phyloP scores from a whole-genome alignment of 495 filamentous ascomycete species.

The Oidiodendron maius region DNA sequence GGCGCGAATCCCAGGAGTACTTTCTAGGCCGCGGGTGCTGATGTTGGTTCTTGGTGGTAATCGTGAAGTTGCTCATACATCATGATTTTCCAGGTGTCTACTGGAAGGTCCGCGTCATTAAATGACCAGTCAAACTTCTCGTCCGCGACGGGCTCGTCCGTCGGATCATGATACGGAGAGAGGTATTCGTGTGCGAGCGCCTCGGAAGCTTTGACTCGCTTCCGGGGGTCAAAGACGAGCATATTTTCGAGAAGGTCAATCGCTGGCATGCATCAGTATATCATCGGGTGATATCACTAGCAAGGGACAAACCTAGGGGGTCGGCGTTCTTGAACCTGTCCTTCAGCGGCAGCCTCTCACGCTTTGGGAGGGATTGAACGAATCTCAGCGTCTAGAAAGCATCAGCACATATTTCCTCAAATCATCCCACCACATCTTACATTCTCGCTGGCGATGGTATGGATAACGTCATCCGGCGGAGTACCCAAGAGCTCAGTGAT shows the following conservation, averaged over 20 bases:
- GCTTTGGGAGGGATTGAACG: constrained; percentile 95
- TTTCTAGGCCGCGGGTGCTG: constrained; percentile 5
- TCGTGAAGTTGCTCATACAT: constrained; percentile 60
- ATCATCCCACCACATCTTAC: constrained; percentile 35
- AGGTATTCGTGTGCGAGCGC: constrained; percentile 91
- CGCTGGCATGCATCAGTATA: constrained; percentile 42
- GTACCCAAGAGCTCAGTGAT: constrained; percentile 97
- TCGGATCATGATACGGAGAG: constrained; percentile 92
- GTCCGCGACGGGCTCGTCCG: constrained; percentile 89
- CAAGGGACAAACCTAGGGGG: constrained; percentile 59
- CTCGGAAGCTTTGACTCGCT: constrained; percentile 76
- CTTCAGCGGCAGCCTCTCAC: constrained; percentile 81
- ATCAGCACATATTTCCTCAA: constrained; percentile 8
- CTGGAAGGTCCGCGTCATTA: constrained; percentile 94
- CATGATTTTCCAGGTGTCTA: constrained; percentile 99
- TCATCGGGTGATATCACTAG: neutral
- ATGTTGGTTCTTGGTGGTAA: constrained; percentile 15
- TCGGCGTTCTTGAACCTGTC: constrained; percentile 97
- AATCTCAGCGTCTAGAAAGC: constrained; percentile 86
- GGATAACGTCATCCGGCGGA: constrained; percentile 97
- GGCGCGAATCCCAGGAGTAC: constrained; percentile 3
- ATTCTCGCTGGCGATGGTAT: constrained; percentile 97
- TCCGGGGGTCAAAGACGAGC: constrained; percentile 96
- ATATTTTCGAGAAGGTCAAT: constrained; percentile 92
- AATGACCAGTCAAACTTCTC: constrained; percentile 99